phyloP scores from a whole-genome alignment of 441 rosid species.

The Pelargonium myrrhifolium region DNA sequence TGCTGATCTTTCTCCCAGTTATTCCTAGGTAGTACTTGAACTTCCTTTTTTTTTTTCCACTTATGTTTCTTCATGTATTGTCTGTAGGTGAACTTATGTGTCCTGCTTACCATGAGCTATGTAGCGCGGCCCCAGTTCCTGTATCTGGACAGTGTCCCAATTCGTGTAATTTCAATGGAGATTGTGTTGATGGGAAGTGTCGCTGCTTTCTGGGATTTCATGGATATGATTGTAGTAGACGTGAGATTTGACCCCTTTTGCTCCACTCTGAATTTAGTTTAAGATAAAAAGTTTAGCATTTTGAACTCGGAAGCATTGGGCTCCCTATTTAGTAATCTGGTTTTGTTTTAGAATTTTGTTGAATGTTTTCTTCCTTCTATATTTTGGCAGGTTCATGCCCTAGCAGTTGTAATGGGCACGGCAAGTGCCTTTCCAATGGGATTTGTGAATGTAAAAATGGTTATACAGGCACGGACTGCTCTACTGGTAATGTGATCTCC shows the following conservation, averaged over 20 bases:
- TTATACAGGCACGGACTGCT: slow-evolving; percentile 3
- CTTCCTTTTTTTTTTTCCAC: slow-evolving; percentile 6
- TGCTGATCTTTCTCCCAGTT: slow-evolving; percentile 6
- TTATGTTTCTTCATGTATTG: slow-evolving; percentile 16
- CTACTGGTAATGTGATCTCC: slow-evolving; percentile 8
- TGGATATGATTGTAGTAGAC: slow-evolving; percentile 78
- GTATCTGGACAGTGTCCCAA: slow-evolving; percentile 67
- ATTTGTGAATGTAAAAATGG: slow-evolving; percentile 60
- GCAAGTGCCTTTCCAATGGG: slow-evolving; percentile 71
- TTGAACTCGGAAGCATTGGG: neutral
- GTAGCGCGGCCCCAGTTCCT: slow-evolving; percentile 43
- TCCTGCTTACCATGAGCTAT: slow-evolving; percentile 87
- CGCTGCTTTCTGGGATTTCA: slow-evolving; percentile 85
- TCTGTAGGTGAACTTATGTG: slow-evolving; percentile 77
- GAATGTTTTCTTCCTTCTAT: too few relatives aligned
- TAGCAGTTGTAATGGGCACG: slow-evolving; percentile 65
- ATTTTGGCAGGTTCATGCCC: slow-evolving; percentile 69
- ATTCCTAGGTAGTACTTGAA: slow-evolving; percentile 5
- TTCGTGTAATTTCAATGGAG: slow-evolving; percentile 83
- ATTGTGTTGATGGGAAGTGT: slow-evolving; percentile 79
- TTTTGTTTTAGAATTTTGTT: neutral
- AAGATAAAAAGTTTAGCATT: neutral
- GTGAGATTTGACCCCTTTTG: slow-evolving; percentile 41
- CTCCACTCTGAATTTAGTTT: neutral
- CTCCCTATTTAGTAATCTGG: slow-evolving; percentile 1